Base-by-base conservation (phyloP, 2,329 filamentous ascomycete species). In the Cordyceps militaris region DNA sequence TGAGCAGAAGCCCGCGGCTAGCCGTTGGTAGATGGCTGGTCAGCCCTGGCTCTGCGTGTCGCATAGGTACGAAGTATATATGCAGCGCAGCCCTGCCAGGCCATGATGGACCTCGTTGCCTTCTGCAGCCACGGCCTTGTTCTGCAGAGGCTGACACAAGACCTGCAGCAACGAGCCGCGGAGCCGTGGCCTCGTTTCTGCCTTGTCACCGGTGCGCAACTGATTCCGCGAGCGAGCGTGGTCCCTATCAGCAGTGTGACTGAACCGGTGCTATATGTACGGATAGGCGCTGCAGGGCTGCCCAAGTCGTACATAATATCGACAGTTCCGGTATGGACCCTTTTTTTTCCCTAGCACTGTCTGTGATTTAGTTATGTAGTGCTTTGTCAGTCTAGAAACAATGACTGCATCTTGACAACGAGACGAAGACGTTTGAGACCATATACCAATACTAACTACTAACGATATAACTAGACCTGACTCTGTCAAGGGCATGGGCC, bases 31-130 rank as follows among this genome's bases (percentile, higher is more conserved):
- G 21, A 19, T 19, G 19, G 19, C 21, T 13, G 10, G 8, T 42
- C 38, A 42, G 38, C 38, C 38, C 44, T 21, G 9, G 28, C 19
- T 34, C n/a, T 11, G 30, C 28, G 46, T 19, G 46, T 30, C 14
- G 47, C 47, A n/a, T n/a, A n/a, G n/a, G n/a, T n/a, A n/a, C n/a
- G 11, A 6, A 32, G 30, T 32, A 32, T 11, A 51, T 38, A 24
- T 51, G 48, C 48, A 51, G 47, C 32, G 26, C 48, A 51, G 48
- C 48, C 48, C 32, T 51, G 48, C 32, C 32, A 38, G n/a, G n/a
- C n/a, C n/a, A 14, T 24, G 13, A 51, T 48, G 9, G 23, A 40
- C 21, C 11, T 43, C 11, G 3, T 26, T 32, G n/a, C 10, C 30
- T 36, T 34, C 11, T 49, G 47, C 47, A 49, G 32, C 3, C 21